Evolutionary conservation across 2,329 filamentous ascomycete genomes (phyloP).

Genomic region (Penicillium freii): DNA sequence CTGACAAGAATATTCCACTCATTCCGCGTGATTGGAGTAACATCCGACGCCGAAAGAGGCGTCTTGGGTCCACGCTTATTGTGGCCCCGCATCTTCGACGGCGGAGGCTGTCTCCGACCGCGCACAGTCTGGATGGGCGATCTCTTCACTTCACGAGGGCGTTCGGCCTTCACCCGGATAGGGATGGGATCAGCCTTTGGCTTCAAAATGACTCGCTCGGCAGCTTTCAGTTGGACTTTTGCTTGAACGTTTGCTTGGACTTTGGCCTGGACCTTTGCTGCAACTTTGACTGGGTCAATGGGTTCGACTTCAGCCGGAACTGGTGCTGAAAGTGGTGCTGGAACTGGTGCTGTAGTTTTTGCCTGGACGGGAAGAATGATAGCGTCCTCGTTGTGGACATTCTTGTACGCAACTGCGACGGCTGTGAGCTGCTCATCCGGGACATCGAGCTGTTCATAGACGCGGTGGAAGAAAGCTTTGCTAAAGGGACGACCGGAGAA

Average conservation of each 20-base stretch:
- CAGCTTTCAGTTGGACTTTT: not conserved
- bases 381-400: conserved; percentile 37
- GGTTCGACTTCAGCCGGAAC: not conserved
- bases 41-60: conserved; percentile 43
- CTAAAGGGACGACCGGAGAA: conserved; percentile 45
- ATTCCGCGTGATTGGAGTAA: conserved; percentile 43
- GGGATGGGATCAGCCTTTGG: conserved; percentile 5
- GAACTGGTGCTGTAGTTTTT: not conserved
- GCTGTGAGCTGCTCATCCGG: conserved; percentile 36
- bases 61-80: conserved; percentile 37
- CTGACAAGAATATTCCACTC: conserved; percentile 44
- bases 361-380: conserved; percentile 35
- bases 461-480: conserved; percentile 44
- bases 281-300: not conserved
- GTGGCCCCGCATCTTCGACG: conserved; percentile 17
- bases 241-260: not conserved
- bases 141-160: conserved; percentile 3
- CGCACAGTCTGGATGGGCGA: conserved; percentile 26
- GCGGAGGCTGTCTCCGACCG: conserved; percentile 21
- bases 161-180: conserved; percentile 1
- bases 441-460: conserved; percentile 44
- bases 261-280: not conserved
- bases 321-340: not conserved
- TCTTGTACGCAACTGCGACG: conserved; percentile 38
- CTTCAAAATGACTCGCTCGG: not conserved